Evolutionary conservation across 106 monocot genomes (phyloP).

Genomic region (Triglochin maritima): DNA sequence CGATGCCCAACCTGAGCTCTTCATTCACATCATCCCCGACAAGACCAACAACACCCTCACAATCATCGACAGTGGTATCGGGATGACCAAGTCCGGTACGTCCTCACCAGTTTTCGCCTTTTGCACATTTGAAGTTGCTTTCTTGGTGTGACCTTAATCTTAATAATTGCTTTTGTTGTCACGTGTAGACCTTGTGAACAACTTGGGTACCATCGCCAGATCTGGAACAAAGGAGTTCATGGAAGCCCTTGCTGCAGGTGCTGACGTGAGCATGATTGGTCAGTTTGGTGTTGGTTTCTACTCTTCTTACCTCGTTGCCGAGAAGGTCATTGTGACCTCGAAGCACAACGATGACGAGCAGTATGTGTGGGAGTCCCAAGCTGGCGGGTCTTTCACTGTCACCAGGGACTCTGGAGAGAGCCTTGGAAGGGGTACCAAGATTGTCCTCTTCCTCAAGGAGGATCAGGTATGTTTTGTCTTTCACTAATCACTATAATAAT

Average conservation of each 20-base stretch:
- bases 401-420: slow-evolving; percentile 4
- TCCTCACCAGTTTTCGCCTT: too few species aligned
- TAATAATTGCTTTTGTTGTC: not conserved
- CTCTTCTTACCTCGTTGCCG: slow-evolving; percentile 15
- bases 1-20: slow-evolving; percentile 19
- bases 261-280: slow-evolving; percentile 20
- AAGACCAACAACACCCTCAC: slow-evolving; percentile 16
- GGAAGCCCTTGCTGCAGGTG: slow-evolving; percentile 16
- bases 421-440: slow-evolving; percentile 10
- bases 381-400: slow-evolving; percentile 17
- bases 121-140: not conserved
- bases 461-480: slow-evolving; percentile 4
- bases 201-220: slow-evolving; percentile 21
- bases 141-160: not conserved
- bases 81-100: slow-evolving; percentile 20
- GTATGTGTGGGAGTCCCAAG: slow-evolving; percentile 23
- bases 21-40: slow-evolving; percentile 18
- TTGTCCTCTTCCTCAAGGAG: slow-evolving; percentile 13
- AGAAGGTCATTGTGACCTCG: slow-evolving; percentile 17
- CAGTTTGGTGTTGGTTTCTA: slow-evolving; percentile 24
- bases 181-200: slow-evolving; percentile 13
- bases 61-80: slow-evolving; percentile 14
- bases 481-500: not conserved
- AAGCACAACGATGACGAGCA: slow-evolving; percentile 24
- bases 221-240: slow-evolving; percentile 22